phyloP scores from a whole-genome alignment of 2,329 filamentous ascomycete species.

The Akanthomyces uredinophilus region DNA sequence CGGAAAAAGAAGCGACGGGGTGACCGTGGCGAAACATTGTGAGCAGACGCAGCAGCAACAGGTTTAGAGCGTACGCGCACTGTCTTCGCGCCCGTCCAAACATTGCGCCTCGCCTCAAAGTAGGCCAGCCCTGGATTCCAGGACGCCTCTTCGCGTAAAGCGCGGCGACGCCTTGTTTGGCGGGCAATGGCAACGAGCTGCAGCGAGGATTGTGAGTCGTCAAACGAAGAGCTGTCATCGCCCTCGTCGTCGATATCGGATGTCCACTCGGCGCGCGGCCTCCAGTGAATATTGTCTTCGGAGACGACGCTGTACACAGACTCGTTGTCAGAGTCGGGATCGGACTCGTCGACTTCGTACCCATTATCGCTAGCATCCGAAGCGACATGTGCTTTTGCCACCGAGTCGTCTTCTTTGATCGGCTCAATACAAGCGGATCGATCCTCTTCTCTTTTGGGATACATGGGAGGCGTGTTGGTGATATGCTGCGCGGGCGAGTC shows the following conservation, averaged over 20 bases:
- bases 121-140: slow-evolving; percentile 83
- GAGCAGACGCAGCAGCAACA: slow-evolving; percentile 31
- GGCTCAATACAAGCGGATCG: neutral
- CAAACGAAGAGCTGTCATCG: slow-evolving; percentile 37
- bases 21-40: slow-evolving; percentile 41
- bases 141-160: slow-evolving; percentile 56
- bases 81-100: slow-evolving; percentile 75
- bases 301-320: slow-evolving; percentile 55
- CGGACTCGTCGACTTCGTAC: slow-evolving; percentile 32
- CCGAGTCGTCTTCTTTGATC: slow-evolving; percentile 5
- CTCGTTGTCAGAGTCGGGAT: slow-evolving; percentile 39
- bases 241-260: slow-evolving; percentile 53
- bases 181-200: slow-evolving; percentile 41
- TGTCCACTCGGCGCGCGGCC: slow-evolving; percentile 49
- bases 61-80: slow-evolving; percentile 49
- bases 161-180: slow-evolving; percentile 51
- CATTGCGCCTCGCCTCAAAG: slow-evolving; percentile 71
- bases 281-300: slow-evolving; percentile 47
- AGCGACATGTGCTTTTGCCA: slow-evolving; percentile 9
- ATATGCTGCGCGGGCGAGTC: slow-evolving; percentile 42
- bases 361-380: slow-evolving; percentile 25
- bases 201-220: slow-evolving; percentile 40
- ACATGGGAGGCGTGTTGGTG: neutral
- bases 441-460: neutral
- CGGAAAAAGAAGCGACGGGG: slow-evolving; percentile 48